Percentiles rank a stretch among this genome's conserved stretches.
These are phyloP conservation scores for Dryas drummondii DNA, from an alignment of 306 rosid species.

Conservation along the genomic window DNA sequence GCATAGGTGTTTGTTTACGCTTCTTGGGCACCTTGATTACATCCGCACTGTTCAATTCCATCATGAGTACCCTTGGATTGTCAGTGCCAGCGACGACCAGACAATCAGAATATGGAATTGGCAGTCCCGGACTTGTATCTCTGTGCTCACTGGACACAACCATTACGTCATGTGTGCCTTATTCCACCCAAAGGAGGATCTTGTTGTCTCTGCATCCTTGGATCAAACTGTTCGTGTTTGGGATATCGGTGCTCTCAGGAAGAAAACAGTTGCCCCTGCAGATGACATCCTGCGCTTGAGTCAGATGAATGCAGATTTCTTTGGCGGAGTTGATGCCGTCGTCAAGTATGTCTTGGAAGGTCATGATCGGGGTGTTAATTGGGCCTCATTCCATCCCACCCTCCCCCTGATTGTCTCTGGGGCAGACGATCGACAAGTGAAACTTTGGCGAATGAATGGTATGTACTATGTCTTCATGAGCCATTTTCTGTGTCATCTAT, in stretches of 20 bases:
- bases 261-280: slow-evolving; percentile 74
- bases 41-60: slow-evolving; percentile 92
- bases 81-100: slow-evolving; percentile 94
- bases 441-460: slow-evolving; percentile 94
- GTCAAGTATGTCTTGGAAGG: slow-evolving; percentile 92
- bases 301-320: slow-evolving; percentile 89
- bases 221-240: slow-evolving; percentile 95
- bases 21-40: slow-evolving; percentile 92
- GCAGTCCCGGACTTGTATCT: slow-evolving; percentile 90
- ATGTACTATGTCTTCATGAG: neutral
- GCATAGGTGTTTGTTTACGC: slow-evolving; percentile 90
- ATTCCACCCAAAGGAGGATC: slow-evolving; percentile 84
- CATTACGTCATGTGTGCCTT: slow-evolving; percentile 94
- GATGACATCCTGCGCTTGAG: slow-evolving; percentile 80
- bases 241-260: slow-evolving; percentile 87
- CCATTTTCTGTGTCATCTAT: neutral
- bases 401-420: slow-evolving; percentile 89
- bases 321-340: slow-evolving; percentile 83
- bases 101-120: slow-evolving; percentile 91
- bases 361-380: slow-evolving; percentile 92
- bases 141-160: slow-evolving; percentile 89
- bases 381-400: slow-evolving; percentile 91
- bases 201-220: slow-evolving; percentile 83
- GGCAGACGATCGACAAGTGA: slow-evolving; percentile 92
- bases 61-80: slow-evolving; percentile 87